A percentile compares a stretch with the other conserved stretches of the same genome.
phyloP scores from a whole-genome alignment of 805 yeast genomes.

The Zygoascus biomembranicola region DNA sequence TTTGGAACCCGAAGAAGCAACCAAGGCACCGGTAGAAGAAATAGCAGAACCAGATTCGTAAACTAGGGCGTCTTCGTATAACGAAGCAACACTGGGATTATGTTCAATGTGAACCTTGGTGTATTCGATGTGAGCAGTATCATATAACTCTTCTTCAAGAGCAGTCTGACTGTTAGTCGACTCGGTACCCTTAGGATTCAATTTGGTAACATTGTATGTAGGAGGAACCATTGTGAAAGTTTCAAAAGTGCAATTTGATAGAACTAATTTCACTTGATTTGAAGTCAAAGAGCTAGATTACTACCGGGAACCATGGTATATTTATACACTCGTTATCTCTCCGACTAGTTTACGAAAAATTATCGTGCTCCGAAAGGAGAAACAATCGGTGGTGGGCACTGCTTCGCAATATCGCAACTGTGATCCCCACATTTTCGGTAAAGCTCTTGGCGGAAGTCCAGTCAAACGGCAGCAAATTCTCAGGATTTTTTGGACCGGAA shows the following conservation, averaged over 20 bases:
- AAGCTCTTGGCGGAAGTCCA: neutral
- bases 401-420: neutral
- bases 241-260: neutral
- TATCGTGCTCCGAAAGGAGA: neutral
- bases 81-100: slow-evolving; percentile 86
- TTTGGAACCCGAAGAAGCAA: slow-evolving; percentile 91
- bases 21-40: slow-evolving; percentile 86
- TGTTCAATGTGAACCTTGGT: slow-evolving; percentile 42
- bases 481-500: neutral
- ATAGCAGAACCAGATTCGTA: slow-evolving; percentile 85
- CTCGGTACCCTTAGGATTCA: slow-evolving; percentile 36
- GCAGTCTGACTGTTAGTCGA: slow-evolving; percentile 27
- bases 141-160: slow-evolving; percentile 33
- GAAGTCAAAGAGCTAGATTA: neutral
- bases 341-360: neutral
- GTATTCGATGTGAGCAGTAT: slow-evolving; percentile 35
- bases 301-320: neutral
- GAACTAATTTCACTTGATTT: neutral
- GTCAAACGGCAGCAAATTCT: neutral
- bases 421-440: neutral
- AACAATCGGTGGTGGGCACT: neutral
- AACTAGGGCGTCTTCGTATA: slow-evolving; percentile 86
- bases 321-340: neutral
- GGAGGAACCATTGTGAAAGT: slow-evolving; percentile 23
- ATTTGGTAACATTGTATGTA: slow-evolving; percentile 33